phyloP scores from a whole-genome alignment of 768 basidiomycete genomes.

The Lentinula detonsa region DNA sequence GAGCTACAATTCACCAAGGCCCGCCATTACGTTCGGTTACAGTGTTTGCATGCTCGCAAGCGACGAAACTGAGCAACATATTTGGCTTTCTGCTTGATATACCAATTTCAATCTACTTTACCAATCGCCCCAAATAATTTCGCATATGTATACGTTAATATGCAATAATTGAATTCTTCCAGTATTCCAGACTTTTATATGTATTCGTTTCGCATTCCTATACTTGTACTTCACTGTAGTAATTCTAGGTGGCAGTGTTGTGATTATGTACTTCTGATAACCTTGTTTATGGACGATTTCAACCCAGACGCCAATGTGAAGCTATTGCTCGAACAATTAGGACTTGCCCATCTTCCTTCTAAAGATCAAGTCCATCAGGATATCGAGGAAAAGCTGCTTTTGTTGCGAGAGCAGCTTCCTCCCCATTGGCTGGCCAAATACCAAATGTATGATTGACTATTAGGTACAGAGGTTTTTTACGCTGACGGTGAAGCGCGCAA shows the following conservation, averaged over 20 bases:
- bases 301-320: constrained; percentile 44
- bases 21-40: constrained; percentile 48
- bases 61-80: constrained; percentile 12
- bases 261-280: no score
- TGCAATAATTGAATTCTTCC: neutral
- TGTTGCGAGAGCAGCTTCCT: constrained; percentile 62
- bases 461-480: neutral
- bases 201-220: neutral
- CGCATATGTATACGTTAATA: neutral
- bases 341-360: constrained; percentile 51
- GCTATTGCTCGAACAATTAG: constrained; percentile 46
- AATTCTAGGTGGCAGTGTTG: neutral
- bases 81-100: neutral
- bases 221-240: neutral
- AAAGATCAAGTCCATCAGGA: constrained; percentile 54
- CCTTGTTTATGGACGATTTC: constrained; percentile 28
- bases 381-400: constrained; percentile 71
- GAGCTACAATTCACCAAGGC: constrained; percentile 46
- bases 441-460: constrained; percentile 59
- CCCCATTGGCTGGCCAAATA: constrained; percentile 72
- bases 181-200: neutral
- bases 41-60: constrained; percentile 58
- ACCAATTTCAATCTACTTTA: neutral
- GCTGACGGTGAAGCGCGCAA: neutral
- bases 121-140: neutral